Evolutionary conservation across 495 filamentous ascomycete genomes (phyloP), one percentile per base, ranked within the genome.

Genomic region (Diplogelasinospora grovesii): DNA sequence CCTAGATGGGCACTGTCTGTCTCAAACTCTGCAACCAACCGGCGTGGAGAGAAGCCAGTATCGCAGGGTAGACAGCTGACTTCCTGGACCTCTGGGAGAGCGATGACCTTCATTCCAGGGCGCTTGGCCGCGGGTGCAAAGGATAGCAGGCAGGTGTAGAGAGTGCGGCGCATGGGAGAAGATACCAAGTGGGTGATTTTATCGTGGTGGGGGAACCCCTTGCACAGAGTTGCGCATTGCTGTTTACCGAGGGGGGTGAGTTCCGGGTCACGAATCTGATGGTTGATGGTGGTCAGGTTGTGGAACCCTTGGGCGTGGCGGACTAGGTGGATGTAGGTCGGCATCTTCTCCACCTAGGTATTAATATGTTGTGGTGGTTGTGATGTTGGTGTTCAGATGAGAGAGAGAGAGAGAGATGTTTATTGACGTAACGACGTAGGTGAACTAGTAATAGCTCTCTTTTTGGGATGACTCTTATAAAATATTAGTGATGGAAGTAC

Each of bases 21-120:
- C 14, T 60, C 64, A 57, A 90, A 82, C 49, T 88, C 83, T 7
- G 50, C 48, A 13, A 58, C 53, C 15, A 95, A 53, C 30, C 58
- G 62, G 7, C 59, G 55, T 4, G 67, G 65, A 1, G 70, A 56
- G 23, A 71, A 80, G 1, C 90, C 89, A 3, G 78, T 83, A 56
- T 97, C 89, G 63, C 89, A 93, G 0, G 87, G 79, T 13, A 84
- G 59, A 19, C 78, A 75, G 8, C 75, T 79, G 0, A 83, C 81
- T 62, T 96, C 90, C 61, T 96, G 90, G 0, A 86, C 56, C 43
- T 90, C 85, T 0, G 86, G 85, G 1, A 95, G 64, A 7, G 83
- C 79, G 35, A 86, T 69, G 33, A 94, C 57, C 20, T 68, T 68
- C 13, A 68, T 64, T 36, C 65, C 64, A n/a, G n/a, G n/a, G 3